Evolutionary conservation across 2,329 filamentous ascomycete genomes (phyloP).

Genomic region (Colletotrichum cuscutae): DNA sequence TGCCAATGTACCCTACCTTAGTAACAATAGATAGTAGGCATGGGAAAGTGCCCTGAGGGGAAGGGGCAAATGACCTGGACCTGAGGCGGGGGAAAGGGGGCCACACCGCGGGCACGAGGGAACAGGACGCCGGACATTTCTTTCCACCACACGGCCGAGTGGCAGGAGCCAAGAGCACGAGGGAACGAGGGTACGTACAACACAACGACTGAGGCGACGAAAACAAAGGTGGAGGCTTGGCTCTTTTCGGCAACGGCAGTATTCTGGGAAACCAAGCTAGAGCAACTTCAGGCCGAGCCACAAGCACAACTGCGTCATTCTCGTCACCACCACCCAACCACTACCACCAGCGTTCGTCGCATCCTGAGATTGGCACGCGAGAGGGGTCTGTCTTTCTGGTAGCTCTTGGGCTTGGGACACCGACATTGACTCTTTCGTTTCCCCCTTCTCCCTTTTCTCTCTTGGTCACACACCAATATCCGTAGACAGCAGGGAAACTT

Average conservation of each 20-base stretch:
- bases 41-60: neutral
- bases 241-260: neutral
- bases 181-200: neutral
- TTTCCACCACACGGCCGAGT: neutral
- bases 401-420: neutral
- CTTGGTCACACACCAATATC: neutral
- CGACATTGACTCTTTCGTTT: neutral
- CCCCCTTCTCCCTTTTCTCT: neutral
- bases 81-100: no score
- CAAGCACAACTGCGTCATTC: slow-evolving; percentile 9
- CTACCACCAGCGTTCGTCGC: neutral
- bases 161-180: neutral
- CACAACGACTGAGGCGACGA: neutral
- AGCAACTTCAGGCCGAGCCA: neutral
- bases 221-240: neutral
- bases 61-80: neutral
- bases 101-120: no score
- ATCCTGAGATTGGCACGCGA: neutral
- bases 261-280: neutral
- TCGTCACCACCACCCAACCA: neutral
- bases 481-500: neutral
- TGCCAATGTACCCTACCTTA: no score
- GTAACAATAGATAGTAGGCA: neutral
- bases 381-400: neutral
- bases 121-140: neutral